These are phyloP conservation scores for Murraya paniculata DNA, from an alignment of 345 rosid species.

Conservation along the genomic window DNA sequence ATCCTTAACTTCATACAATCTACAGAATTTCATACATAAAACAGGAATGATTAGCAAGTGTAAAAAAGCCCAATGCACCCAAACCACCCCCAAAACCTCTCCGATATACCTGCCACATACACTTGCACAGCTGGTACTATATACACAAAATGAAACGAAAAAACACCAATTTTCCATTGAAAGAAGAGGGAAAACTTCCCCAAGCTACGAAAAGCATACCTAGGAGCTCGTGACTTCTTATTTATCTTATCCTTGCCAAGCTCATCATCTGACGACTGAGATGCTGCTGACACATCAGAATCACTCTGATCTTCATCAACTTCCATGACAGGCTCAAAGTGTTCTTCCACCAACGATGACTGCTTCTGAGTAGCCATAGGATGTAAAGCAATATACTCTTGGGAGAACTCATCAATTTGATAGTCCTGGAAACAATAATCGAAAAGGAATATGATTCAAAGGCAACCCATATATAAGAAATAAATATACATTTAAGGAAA, in stretches of 20 bases:
- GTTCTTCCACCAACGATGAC: conserved; percentile 69
- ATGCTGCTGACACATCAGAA: conserved; percentile 51
- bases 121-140: background rate
- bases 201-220: conserved; percentile 36
- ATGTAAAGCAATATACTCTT: conserved; percentile 69
- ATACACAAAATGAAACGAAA: background rate
- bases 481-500: background rate
- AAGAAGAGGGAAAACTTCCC: background rate
- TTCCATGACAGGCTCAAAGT: conserved; percentile 66
- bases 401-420: conserved; percentile 67
- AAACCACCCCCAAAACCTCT: background rate
- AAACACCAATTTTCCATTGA: background rate
- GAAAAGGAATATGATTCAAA: conserved; percentile 7
- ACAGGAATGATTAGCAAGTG: background rate
- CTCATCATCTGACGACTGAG: conserved; percentile 47
- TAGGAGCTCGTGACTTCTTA: conserved; percentile 59
- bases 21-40: conserved; percentile 14
- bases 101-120: background rate
- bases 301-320: conserved; percentile 52
- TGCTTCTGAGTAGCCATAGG: conserved; percentile 65
- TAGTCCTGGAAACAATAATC: conserved; percentile 53
- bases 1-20: conserved; percentile 85
- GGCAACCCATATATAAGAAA: background rate
- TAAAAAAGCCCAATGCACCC: background rate
- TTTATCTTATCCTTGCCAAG: conserved; percentile 26